Evolutionary conservation across 495 filamentous ascomycete species (phyloP), one percentile per base, ranked within the genome.

Genomic region (Annulohypoxylon nitens): DNA sequence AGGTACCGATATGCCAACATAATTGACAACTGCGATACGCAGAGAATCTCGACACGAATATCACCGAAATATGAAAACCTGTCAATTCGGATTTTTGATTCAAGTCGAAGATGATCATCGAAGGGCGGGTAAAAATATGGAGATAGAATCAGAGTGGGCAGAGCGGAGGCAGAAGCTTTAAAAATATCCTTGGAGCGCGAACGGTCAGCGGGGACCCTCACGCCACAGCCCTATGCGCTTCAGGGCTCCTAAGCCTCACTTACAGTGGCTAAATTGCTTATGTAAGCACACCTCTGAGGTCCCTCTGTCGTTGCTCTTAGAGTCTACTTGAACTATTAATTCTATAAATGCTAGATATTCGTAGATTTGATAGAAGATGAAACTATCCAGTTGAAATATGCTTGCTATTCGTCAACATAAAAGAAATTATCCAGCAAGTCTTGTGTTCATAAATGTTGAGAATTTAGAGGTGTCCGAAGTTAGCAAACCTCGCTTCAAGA

Each of bases 91-190:
- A 50, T 23, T 25, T 18, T 50, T 25, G 47, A 50, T 23, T 12
- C 5, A 50, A 16, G n/a, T 18, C 18, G 18, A 50, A 25, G 47
- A 25, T 50, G 48, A 53, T 30, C 12, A 14, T 53, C 48, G 25
- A 12, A 53, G 20, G 12, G 48, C 11, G 48, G 48, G 48, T 53
- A 30, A 26, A 14, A 53, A 53, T 53, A 53, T 30, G 48, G 48
- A 30, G 48, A 53, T 18, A 30, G 18, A 47, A 47, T 47, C n/a
- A 47, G 43, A 16, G 43, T 16, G 43, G 43, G 43, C n/a, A 43
- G 39, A 43, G 39, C 39, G 39, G 39, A n/a, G 12, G 39, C 12
- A 43, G 39, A 47, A 47, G 43, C 43, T 47, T 47, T 47, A 47
- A 47, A 47, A 47, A 47, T 47, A 47, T 14, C 39, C 39, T 12